Evolutionary conservation across 1,284 basidiomycete genomes (phyloP).

Genomic region (Porogramme epimiltina): DNA sequence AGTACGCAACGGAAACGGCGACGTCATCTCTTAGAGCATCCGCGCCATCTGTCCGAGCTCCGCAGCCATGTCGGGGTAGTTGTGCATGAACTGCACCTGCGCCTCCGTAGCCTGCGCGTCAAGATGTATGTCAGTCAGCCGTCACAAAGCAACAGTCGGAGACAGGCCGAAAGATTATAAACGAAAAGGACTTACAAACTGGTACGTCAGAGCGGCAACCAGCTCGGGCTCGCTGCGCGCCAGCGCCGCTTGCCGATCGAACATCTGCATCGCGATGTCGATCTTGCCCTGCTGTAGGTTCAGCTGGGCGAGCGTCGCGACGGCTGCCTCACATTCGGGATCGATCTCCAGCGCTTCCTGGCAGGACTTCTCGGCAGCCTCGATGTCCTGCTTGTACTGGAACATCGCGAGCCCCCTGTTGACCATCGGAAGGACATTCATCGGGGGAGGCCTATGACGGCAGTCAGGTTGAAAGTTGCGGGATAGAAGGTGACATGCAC

Average conservation of each 20-base stretch:
- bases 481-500: neutral
- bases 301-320: constrained; percentile 95
- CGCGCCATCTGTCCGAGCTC: constrained; percentile 59
- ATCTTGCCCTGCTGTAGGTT: constrained; percentile 92
- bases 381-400: constrained; percentile 94
- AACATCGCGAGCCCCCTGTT: constrained; percentile 97
- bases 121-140: neutral
- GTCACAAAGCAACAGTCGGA: no score
- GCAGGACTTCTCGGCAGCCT: constrained; percentile 84
- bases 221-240: constrained; percentile 93
- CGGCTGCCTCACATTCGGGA: constrained; percentile 94
- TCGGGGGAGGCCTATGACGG: constrained; percentile 51
- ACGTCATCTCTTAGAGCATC: constrained; percentile 23
- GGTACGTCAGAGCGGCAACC: constrained; percentile 86
- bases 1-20: neutral
- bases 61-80: constrained; percentile 82
- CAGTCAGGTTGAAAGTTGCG: neutral
- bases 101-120: constrained; percentile 70
- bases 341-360: constrained; percentile 88
- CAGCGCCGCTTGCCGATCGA: constrained; percentile 82
- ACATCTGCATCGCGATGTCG: constrained; percentile 86
- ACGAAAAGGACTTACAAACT: constrained; percentile 56
- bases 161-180: neutral
- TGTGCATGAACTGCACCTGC: constrained; percentile 80
- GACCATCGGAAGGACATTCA: constrained; percentile 90